Percentiles rank a stretch among this genome's conserved stretches.
Evolutionary conservation across 2,329 filamentous ascomycete genomes (phyloP).

Genomic region (Talaromyces sp.): DNA sequence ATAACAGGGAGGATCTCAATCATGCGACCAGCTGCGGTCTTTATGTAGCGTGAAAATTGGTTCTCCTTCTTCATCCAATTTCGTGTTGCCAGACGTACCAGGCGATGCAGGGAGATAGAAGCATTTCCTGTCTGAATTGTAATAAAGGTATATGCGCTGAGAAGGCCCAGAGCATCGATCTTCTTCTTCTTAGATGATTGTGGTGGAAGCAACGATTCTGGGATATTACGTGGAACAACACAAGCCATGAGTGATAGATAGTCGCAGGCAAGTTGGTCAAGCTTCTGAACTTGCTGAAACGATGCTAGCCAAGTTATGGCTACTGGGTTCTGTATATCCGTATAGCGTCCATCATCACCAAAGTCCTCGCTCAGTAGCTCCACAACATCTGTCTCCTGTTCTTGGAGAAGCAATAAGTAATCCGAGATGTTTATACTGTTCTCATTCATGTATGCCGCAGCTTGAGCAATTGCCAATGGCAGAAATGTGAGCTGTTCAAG

Average conservation of each 20-base stretch:
- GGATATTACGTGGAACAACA: slow-evolving; percentile 28
- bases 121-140: slow-evolving; percentile 16
- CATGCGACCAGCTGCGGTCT: slow-evolving; percentile 22
- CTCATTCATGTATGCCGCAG: slow-evolving; percentile 22
- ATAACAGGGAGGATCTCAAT: slow-evolving; percentile 15
- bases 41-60: slow-evolving; percentile 19
- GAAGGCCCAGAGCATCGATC: slow-evolving; percentile 29
- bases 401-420: slow-evolving; percentile 23
- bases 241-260: slow-evolving; percentile 36
- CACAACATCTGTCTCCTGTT: slow-evolving; percentile 26
- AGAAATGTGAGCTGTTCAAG: slow-evolving; percentile 19
- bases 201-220: slow-evolving; percentile 28
- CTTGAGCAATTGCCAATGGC: slow-evolving; percentile 24
- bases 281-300: slow-evolving; percentile 32
- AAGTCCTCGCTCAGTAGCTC: slow-evolving; percentile 36
- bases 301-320: slow-evolving; percentile 40
- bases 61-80: slow-evolving; percentile 30
- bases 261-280: slow-evolving; percentile 30
- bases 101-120: slow-evolving; percentile 25
- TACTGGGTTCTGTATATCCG: slow-evolving; percentile 30
- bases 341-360: slow-evolving; percentile 30
- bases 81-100: slow-evolving; percentile 35
- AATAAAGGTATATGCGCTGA: slow-evolving; percentile 35
- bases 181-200: slow-evolving; percentile 18
- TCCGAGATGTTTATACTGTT: slow-evolving; percentile 15